These are phyloP conservation scores for Xylaria grammica DNA, from an alignment of 495 filamentous ascomycete genomes.

Conservation along the genomic window DNA sequence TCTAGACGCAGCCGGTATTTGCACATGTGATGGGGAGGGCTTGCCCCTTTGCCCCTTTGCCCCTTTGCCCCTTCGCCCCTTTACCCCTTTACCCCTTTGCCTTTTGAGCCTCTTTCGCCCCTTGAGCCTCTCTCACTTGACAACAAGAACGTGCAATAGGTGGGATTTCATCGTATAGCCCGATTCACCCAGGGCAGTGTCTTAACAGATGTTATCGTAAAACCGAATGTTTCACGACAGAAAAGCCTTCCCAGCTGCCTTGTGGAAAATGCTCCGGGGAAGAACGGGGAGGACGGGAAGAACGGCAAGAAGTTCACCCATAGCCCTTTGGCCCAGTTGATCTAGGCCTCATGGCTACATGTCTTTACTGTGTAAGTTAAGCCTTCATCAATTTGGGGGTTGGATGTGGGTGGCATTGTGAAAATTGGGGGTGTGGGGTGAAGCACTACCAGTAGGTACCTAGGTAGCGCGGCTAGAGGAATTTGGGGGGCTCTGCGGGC, in stretches of 20 bases:
- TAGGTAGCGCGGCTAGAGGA: too few relatives aligned
- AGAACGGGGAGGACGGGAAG: too few relatives aligned
- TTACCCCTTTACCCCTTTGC: too few relatives aligned
- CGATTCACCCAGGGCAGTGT: background rate
- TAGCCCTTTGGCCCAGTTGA: too few relatives aligned
- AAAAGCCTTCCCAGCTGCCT: background rate
- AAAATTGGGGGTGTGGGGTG: too few relatives aligned
- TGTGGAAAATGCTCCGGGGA: background rate
- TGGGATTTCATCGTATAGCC: background rate
- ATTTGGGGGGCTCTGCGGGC: too few relatives aligned
- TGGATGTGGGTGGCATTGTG: too few relatives aligned
- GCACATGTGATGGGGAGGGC: background rate
- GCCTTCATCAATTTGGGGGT: too few relatives aligned
- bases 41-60: constrained; percentile 12
- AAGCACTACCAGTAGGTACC: too few relatives aligned
- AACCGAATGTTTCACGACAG: background rate
- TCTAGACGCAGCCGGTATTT: background rate
- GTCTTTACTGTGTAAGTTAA: background rate
- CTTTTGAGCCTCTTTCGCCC: too few relatives aligned
- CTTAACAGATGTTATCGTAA: background rate
- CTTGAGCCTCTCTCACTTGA: too few relatives aligned
- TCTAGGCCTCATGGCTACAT: background rate
- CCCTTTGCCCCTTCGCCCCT: constrained; percentile 1
- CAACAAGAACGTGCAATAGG: background rate
- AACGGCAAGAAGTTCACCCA: too few relatives aligned